Base-by-base conservation (phyloP, 2,329 filamentous ascomycete species). In the Rhinocladiella similis region DNA sequence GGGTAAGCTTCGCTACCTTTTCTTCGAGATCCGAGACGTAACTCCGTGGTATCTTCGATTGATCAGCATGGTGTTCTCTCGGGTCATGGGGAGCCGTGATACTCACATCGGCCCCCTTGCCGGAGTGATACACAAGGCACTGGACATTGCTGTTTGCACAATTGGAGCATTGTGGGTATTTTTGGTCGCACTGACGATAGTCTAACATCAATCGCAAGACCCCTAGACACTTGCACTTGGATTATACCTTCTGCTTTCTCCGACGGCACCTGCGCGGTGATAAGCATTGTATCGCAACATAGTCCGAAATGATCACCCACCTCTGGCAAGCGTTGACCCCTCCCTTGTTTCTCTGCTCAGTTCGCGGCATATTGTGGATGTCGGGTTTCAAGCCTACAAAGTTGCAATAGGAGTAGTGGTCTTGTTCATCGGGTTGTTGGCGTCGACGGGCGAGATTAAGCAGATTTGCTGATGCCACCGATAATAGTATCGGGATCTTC, bases 1-100 rank as follows among this genome's bases (percentile, higher is more conserved):
- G 43, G 9, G 45, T 60, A 47, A 63, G 58, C 36, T 55, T 53
- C 36, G 29, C 51, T 29, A 61, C 27, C 53, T 66, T 47, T 29
- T 53, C 47, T 56, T 67, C 66, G 22, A 68, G 59, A 48, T 61
- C 41, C 16, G 62, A 59, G 2, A 68, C 53, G 50, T 67, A 68
- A 50, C 63, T 53, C 2, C 66, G 62, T 39, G 65, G 66, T 18
- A 57, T 53, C 54, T 57, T 33, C 3, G 3, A 22, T 12, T 53
- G 38, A 29, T 20, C 18, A 41, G 51, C 35, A 16, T 16, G 35
- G n/a, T 13, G 35, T 16, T 13, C n/a, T 50, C 27, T 22, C 35
- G 51, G 35, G n/a, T 19, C 20, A 25, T 46, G 22, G 19, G 53
- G n/a, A 10, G 10, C 29, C 35, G 20, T 16, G 4, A 10, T 27